Conservation (phyloP, 78 protist genomes). For the Emiliania huxleyi region DNA sequence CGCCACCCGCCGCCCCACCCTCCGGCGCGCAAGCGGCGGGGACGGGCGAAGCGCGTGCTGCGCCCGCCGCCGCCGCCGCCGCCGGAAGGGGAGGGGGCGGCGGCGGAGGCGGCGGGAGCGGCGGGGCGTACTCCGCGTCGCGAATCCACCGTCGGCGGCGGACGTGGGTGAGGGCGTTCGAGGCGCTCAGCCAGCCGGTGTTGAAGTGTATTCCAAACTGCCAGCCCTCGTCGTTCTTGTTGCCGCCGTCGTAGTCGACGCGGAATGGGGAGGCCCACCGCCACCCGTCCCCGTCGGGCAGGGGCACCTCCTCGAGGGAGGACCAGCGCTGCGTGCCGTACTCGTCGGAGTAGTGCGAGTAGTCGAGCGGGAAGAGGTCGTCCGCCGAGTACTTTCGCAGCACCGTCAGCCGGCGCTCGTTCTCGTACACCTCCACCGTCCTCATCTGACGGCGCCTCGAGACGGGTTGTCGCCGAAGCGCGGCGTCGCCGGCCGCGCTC, state of each 20-base stretch:
- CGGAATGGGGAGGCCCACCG: background rate
- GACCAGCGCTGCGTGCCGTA: background rate
- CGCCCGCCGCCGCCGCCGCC: background rate
- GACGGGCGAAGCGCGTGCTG: too few species aligned
- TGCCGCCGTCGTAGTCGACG: background rate
- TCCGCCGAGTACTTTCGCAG: background rate
- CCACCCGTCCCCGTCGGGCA: background rate
- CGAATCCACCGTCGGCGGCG: background rate
- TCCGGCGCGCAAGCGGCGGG: too few species aligned
- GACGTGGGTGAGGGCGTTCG: background rate
- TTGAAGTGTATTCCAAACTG: background rate
- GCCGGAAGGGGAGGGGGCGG: background rate
- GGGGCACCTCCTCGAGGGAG: background rate
- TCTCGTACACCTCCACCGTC: background rate
- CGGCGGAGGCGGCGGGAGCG: background rate
- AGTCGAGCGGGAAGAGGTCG: slow-evolving; percentile 3
- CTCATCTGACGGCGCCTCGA: too few species aligned
- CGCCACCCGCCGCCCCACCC: too few species aligned
- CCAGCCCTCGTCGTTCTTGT: background rate
- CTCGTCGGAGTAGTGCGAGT: background rate
- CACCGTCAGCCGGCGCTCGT: background rate
- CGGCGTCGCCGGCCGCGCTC: too few species aligned
- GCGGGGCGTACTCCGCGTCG: background rate
- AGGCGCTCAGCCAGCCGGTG: background rate
- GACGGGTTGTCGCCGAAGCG: too few species aligned